Base-by-base conservation (phyloP, 345 rosid species). In the Pistacia vera region DNA sequence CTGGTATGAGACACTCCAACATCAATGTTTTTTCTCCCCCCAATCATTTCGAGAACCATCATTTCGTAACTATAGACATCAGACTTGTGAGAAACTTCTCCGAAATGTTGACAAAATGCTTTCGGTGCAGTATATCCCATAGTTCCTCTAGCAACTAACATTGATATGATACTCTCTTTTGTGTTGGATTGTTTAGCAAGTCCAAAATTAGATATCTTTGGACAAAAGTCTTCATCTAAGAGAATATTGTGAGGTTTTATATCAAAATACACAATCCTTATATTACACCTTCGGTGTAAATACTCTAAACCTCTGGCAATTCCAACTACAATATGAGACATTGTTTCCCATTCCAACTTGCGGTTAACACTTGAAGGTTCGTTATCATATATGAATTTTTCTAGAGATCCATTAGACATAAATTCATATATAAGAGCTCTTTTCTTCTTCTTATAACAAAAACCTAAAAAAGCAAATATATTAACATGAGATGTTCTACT, bases 121-220 rank as follows among this genome's bases (percentile, higher is more conserved):
- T 86, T 84, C 0, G 87, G 88, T 55, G 92, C 92, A 64, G 83
- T 87, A 63, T 86, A 89, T 1, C 88, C 90, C 1, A 69, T 28
- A 0, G 89, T 87, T 13, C 92, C 90, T 78, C 90, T 82, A 3
- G 80, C 71, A 3, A 78, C 82, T 2, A 79, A 61, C 41, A 80
- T 14, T 0, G 92, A 83, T 9, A 87, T 20, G 7, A 76, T 46
- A 44, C 88, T 85, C 8, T 78, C 88, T 49, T 74, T 77, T 48
- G 2, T 28, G 1, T 28, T 28, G 2, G 30, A 28, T 28, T 28
- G 30, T 2, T 28, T 28, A 28, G 2, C 30, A 1, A 28, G 30
- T 2, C 30, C 30, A 28, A 28, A 28, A 28, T 28, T 2, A 28
- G 30, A 28, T 28, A 28, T 28, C 30, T 28, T 28, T 28, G 30